These are phyloP conservation scores for Viola odorata DNA, from an alignment of 345 rosid genomes.

Conservation along the genomic window DNA sequence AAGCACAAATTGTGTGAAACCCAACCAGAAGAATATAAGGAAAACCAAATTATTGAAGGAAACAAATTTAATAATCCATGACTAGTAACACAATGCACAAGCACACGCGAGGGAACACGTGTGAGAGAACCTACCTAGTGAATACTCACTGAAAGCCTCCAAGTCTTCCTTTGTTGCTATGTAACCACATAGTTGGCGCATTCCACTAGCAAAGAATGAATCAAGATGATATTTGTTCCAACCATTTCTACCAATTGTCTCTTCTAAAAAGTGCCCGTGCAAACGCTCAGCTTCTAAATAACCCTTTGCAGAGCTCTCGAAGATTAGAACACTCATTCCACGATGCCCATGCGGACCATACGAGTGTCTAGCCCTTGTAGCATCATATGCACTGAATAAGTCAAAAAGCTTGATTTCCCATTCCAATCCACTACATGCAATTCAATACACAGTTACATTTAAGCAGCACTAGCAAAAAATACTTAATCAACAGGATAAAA, in stretches of 20 bases:
- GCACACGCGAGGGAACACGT: too few relatives aligned
- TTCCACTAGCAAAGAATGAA: conserved; percentile 52
- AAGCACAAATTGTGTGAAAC: background rate
- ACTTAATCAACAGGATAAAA: too few relatives aligned
- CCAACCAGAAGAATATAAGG: background rate
- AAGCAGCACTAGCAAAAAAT: background rate
- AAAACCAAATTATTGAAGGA: too few relatives aligned
- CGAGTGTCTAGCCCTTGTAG: conserved; percentile 78
- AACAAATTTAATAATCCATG: background rate
- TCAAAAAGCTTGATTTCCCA: conserved; percentile 90
- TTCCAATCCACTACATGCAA: conserved; percentile 70
- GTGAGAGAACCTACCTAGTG: conserved; percentile 46
- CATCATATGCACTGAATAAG: conserved; percentile 54
- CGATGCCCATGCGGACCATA: conserved; percentile 98
- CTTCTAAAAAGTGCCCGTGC: conserved; percentile 56
- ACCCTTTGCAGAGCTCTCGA: conserved; percentile 75
- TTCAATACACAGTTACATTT: conserved; percentile 13
- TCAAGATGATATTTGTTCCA: conserved; percentile 48
- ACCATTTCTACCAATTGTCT: conserved; percentile 68
- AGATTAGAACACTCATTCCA: conserved; percentile 77
- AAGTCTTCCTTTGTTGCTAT: conserved; percentile 72
- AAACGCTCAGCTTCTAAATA: conserved; percentile 79
- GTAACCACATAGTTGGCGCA: conserved; percentile 83
- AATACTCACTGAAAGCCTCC: conserved; percentile 65
- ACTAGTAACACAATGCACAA: background rate